Conservation (phyloP, 2,329 filamentous ascomycete genomes). For the Pseudodiploospora longispora region DNA sequence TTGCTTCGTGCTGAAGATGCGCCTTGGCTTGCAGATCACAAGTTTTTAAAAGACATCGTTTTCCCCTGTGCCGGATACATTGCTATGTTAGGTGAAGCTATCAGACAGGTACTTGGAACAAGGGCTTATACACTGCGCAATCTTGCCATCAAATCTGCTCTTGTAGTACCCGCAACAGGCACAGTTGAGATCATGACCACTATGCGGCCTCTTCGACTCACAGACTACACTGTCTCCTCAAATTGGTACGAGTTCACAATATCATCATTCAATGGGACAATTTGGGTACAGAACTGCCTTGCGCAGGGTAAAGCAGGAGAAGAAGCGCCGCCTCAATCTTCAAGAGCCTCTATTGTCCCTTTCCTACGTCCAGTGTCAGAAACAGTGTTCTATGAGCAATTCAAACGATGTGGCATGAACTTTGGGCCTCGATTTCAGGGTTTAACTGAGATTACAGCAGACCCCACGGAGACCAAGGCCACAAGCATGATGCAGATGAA, state of each 20-base stretch:
- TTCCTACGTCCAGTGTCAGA: too few relatives aligned
- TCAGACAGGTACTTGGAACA: constrained; percentile 10
- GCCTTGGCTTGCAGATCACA: constrained; percentile 38
- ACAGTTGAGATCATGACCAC: constrained; percentile 10
- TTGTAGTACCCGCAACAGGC: constrained; percentile 7
- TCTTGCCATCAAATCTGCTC: constrained; percentile 6
- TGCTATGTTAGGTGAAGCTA: constrained; percentile 34
- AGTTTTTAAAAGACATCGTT: constrained; percentile 28
- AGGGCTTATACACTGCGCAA: constrained; percentile 6
- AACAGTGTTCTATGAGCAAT: not conserved
- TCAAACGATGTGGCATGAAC: constrained; percentile 1
- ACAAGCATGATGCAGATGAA: not conserved
- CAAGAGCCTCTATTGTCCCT: too few relatives aligned
- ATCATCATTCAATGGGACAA: constrained; percentile 15
- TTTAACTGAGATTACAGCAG: not conserved
- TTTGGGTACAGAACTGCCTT: constrained; percentile 21
- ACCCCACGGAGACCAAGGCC: not conserved
- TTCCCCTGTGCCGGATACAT: constrained; percentile 38
- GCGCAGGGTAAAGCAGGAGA: constrained; percentile 11
- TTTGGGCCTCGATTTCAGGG: constrained; percentile 3
- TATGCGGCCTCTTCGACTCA: constrained; percentile 5
- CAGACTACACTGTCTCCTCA: constrained; percentile 5
- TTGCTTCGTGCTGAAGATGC: constrained; percentile 27
- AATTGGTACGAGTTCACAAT: constrained; percentile 12
- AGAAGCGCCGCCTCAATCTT: too few relatives aligned